Evolutionary conservation across 2,329 filamentous ascomycete species (phyloP).

Genomic region (Talaromyces sp.): DNA sequence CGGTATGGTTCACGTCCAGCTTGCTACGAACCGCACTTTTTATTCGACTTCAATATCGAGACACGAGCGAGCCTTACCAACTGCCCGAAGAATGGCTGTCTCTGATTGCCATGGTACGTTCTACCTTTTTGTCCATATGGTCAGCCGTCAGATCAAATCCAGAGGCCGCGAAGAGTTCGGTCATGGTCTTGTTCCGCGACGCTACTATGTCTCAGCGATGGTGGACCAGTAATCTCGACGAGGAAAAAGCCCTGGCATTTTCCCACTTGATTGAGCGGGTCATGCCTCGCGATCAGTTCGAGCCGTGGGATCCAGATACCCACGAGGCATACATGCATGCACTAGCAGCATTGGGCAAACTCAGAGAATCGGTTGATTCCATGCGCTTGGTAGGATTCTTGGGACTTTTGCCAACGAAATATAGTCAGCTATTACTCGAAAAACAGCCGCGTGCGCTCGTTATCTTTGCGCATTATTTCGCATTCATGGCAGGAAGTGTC

Average conservation of each 20-base stretch:
- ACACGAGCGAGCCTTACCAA: constrained; percentile 7
- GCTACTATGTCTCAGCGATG: not conserved
- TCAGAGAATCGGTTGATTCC: constrained; percentile 1
- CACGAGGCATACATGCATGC: constrained; percentile 8
- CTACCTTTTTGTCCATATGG: constrained; percentile 6
- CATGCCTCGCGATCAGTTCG: constrained; percentile 3
- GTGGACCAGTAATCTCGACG: not conserved
- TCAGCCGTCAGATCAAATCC: constrained; percentile 4
- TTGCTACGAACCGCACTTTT: constrained; percentile 10
- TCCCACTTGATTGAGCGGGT: constrained; percentile 8
- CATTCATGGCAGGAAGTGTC: constrained; percentile 19
- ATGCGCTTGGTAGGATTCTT: constrained; percentile 29
- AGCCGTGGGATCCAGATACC: constrained; percentile 13
- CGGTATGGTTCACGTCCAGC: constrained; percentile 17
- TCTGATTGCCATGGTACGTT: constrained; percentile 2
- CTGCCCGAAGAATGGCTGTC: constrained; percentile 14
- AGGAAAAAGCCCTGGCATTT: not conserved
- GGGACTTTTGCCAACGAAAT: constrained; percentile 29
- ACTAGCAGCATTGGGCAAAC: not conserved
- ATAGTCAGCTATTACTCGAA: constrained; percentile 31
- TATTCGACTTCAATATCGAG: constrained; percentile 12
- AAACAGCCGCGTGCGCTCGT: constrained; percentile 32
- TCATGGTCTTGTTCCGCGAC: constrained; percentile 8
- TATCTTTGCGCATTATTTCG: constrained; percentile 34
- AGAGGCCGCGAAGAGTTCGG: not conserved